phyloP scores from a whole-genome alignment of 2,329 filamentous ascomycete genomes.

The Parasarocladium wereldwijsianum region DNA sequence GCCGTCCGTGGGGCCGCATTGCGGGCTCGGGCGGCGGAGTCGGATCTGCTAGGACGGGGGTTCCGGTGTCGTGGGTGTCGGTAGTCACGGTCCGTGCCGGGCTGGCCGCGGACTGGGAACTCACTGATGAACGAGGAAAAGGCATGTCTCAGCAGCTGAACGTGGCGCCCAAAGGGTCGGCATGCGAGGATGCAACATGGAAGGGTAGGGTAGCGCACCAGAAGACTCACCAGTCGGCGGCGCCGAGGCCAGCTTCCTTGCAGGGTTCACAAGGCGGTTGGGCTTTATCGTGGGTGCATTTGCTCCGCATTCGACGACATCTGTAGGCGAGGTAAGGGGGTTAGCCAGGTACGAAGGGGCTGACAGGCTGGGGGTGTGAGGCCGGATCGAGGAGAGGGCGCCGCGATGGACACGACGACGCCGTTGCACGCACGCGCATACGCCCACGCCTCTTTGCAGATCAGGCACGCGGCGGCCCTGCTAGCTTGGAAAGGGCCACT shows the following conservation, averaged over 20 bases:
- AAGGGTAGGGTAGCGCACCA: neutral
- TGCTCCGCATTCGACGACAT: slow-evolving; percentile 41
- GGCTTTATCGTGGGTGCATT: slow-evolving; percentile 35
- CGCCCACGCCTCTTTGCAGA: neutral
- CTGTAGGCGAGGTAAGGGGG: slow-evolving; percentile 13
- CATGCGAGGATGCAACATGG: slow-evolving; percentile 1
- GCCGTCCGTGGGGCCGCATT: slow-evolving; percentile 6
- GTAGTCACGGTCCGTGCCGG: slow-evolving; percentile 38
- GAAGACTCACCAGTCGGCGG: slow-evolving; percentile 32
- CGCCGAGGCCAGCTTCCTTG: slow-evolving; percentile 28
- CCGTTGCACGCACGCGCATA: too few relatives aligned
- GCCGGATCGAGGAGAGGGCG: too few relatives aligned
- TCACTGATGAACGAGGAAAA: slow-evolving; percentile 17
- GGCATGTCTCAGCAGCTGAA: slow-evolving; percentile 1
- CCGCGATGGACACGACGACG: too few relatives aligned
- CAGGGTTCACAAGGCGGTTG: slow-evolving; percentile 37
- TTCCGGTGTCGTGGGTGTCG: slow-evolving; percentile 37
- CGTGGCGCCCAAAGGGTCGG: neutral
- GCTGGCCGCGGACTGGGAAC: slow-evolving; percentile 37
- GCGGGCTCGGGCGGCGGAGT: slow-evolving; percentile 9
- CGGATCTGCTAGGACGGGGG: slow-evolving; percentile 23
- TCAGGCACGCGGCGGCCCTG: neutral
- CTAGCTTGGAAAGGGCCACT: neutral
- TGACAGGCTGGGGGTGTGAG: too few relatives aligned
- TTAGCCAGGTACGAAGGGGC: slow-evolving; percentile 4